phyloP scores from a whole-genome alignment of 139 green algal species.

The Picochlorum sp. region DNA sequence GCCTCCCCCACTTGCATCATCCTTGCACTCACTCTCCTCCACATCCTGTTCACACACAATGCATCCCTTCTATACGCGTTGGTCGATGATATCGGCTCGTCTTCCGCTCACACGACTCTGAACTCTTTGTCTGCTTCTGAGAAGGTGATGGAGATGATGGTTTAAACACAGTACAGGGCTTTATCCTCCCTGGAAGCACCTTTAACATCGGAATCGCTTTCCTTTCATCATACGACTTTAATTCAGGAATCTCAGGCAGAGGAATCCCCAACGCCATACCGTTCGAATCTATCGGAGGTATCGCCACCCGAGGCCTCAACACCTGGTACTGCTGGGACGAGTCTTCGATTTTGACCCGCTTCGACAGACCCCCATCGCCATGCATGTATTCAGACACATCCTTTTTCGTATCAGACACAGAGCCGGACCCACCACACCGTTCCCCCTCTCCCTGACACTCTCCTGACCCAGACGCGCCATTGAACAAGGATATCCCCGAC shows the following conservation, averaged over 20 bases:
- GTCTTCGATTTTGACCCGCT: not conserved
- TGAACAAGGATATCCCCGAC: not conserved
- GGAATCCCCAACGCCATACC: slow-evolving; percentile 10
- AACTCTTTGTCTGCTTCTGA: slow-evolving; percentile 3
- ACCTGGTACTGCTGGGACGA: not conserved
- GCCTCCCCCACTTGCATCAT: not conserved
- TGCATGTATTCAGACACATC: not conserved
- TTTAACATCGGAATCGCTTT: slow-evolving; percentile 5
- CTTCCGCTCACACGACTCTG: not conserved
- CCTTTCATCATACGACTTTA: not conserved
- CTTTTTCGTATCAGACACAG: not conserved
- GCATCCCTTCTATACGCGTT: not conserved
- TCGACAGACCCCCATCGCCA: not conserved
- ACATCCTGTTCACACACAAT: too few species aligned
- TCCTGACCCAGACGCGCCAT: not conserved
- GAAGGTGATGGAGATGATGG: not conserved
- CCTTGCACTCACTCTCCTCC: not conserved
- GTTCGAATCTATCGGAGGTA: slow-evolving; percentile 1
- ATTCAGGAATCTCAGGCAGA: not conserved
- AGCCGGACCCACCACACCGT: not conserved
- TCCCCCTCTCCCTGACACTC: not conserved
- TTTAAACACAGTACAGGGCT: not conserved
- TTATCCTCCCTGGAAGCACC: slow-evolving; percentile 11
- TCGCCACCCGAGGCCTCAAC: not conserved
- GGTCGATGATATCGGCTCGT: not conserved